Base-by-base conservation (phyloP, 2,329 filamentous ascomycete genomes). In the Xylariaceae sp. region DNA sequence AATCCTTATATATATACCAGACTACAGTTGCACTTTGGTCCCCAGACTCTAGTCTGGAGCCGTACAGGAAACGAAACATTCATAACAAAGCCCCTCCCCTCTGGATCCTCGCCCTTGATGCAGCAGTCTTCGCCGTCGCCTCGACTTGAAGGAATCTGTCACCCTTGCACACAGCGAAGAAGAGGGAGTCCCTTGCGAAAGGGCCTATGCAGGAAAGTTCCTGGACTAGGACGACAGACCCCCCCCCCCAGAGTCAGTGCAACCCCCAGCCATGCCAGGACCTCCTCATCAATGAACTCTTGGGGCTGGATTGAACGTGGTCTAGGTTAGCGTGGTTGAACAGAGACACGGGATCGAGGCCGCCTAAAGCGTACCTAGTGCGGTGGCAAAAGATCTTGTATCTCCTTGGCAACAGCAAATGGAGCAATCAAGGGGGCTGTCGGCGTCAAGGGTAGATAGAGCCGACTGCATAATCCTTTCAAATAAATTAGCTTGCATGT, bases 81-180 rank as follows among this genome's bases (percentile, higher is more conserved):
- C n/a, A n/a, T n/a, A n/a, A n/a, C n/a, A n/a, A n/a, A n/a, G n/a
- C n/a, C n/a, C n/a, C n/a, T n/a, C n/a, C n/a, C n/a, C n/a, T n/a
- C n/a, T n/a, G n/a, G n/a, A n/a, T n/a, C n/a, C n/a, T n/a, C n/a
- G 11, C 21, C 11, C 21, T 11, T 11, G 7, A 11, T 24, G 7
- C 21, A 24, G 21, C 6, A 24, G 11, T 7, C 27, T 31, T 44
- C 36, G 31, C 27, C 27, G 42, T 42, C 18, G 34, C 14, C 4
- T 26, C n/a, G 16, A 29, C 12, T 17, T 17, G 30, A 32, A 43
- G 42, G 46, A 41, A 15, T 24, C 21, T 24, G 21, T n/a, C n/a
- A n/a, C n/a, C n/a, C n/a, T n/a, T n/a, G n/a, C 21, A 28, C 7
- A 30, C 14, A 12, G 27, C 7, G 21, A 23, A 15, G 17, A 15